Percentiles rank a stretch among this genome's conserved stretches.
Conservation (phyloP, 1,284 basidiomycete species). For the Xerocomus nothofagi region DNA sequence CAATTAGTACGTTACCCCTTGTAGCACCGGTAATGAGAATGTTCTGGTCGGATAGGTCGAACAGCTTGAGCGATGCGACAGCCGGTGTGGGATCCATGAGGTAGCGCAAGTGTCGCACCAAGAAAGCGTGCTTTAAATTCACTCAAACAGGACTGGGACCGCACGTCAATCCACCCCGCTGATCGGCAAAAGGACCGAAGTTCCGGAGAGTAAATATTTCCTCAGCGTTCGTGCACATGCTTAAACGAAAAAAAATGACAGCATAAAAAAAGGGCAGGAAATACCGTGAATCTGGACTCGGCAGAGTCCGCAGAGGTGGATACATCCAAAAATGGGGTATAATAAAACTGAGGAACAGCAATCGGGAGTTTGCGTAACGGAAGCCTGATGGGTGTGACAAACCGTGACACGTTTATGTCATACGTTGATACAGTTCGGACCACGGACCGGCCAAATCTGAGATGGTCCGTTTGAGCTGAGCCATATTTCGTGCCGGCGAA, state of each 20-base stretch:
- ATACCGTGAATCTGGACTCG: conserved; percentile 14
- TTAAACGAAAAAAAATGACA: conserved; percentile 11
- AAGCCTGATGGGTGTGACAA: conserved; percentile 23
- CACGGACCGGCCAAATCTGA: conserved; percentile 30
- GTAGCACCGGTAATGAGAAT: conserved; percentile 73
- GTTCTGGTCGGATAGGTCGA: conserved; percentile 58
- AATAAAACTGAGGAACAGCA: conserved; percentile 28
- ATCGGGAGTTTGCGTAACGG: conserved; percentile 29
- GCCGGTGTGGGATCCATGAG: conserved; percentile 47
- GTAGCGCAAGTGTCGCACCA: conserved; percentile 1
- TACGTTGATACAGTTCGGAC: conserved; percentile 26
- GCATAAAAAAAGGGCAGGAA: conserved; percentile 9
- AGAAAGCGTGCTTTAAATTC: conserved; percentile 30
- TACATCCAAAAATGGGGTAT: conserved; percentile 27
- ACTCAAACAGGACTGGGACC: not conserved
- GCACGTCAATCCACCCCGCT: conserved; percentile 31
- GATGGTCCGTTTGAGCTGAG: conserved; percentile 26
- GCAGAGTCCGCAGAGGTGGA: conserved; percentile 13
- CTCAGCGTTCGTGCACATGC: not conserved
- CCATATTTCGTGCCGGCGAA: conserved; percentile 28
- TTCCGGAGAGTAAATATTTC: conserved; percentile 21
- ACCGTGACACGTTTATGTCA: conserved; percentile 33
- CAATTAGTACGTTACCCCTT: conserved; percentile 47
- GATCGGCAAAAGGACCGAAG: conserved; percentile 33
- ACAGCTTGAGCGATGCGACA: conserved; percentile 52